Evolutionary conservation across 1,139 yeast species (phyloP).

Genomic region (Diutina sp.): DNA sequence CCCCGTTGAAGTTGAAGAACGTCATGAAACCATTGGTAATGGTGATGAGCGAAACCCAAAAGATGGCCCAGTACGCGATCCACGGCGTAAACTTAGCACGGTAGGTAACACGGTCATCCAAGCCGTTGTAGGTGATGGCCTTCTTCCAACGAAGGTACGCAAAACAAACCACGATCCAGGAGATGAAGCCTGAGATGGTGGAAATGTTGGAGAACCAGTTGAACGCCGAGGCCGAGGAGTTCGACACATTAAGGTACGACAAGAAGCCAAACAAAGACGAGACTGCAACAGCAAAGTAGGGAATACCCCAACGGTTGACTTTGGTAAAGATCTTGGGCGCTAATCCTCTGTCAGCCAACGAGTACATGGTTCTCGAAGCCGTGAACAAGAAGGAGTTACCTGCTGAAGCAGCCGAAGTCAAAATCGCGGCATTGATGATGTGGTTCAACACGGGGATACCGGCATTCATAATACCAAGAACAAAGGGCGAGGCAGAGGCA

Average conservation of each 20-base stretch:
- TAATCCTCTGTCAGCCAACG: conserved; percentile 37
- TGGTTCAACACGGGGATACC: conserved; percentile 23
- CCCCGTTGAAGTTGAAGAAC: conserved; percentile 32
- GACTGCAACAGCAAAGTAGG: conserved; percentile 36
- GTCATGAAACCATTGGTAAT: conserved; percentile 48
- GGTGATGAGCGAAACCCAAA: conserved; percentile 30
- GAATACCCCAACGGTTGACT: conserved; percentile 46
- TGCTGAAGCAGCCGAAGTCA: conserved; percentile 38
- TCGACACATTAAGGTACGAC: conserved; percentile 49
- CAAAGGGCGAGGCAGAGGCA: conserved; percentile 1
- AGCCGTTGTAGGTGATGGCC: conserved; percentile 34
- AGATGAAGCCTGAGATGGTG: conserved; percentile 55
- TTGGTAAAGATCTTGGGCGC: conserved; percentile 33
- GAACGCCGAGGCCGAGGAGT: conserved; percentile 43
- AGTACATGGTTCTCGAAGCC: conserved; percentile 40
- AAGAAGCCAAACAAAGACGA: conserved; percentile 56
- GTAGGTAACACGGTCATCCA: conserved; percentile 35
- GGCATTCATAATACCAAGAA: conserved; percentile 10
- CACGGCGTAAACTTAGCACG: conserved; percentile 36
- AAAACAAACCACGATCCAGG: conserved; percentile 36
- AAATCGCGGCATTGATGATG: conserved; percentile 42
- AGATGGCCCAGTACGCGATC: conserved; percentile 32
- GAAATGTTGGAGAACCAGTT: conserved; percentile 59
- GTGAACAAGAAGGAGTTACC: conserved; percentile 46
- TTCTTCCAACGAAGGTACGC: conserved; percentile 38